A percentile compares a stretch with the other conserved stretches of the same genome.
Conservation (phyloP, 169 alveolate species). For the Babesia divergens region DNA sequence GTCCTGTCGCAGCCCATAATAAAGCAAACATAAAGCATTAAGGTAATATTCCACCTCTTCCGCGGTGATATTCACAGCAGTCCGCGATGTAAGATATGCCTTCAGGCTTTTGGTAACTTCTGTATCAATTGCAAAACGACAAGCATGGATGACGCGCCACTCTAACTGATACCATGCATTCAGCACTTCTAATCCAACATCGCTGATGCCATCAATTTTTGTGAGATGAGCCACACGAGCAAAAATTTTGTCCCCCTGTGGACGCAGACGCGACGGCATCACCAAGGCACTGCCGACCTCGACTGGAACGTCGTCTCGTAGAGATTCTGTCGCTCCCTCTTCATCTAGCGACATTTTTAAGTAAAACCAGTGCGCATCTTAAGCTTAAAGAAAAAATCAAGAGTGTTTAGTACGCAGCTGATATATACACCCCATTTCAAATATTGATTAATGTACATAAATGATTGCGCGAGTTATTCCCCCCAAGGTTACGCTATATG, state of each 20-base stretch:
- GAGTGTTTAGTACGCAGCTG: no score
- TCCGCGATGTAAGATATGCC: background rate
- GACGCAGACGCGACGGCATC: slow-evolving; percentile 4
- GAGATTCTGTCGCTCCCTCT: background rate
- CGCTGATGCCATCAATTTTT: slow-evolving; percentile 13
- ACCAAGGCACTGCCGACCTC: slow-evolving; percentile 9
- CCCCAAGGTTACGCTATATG: no score
- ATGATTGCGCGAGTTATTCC: no score
- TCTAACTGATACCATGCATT: slow-evolving; percentile 32
- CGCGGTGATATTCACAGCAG: background rate
- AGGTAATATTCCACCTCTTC: slow-evolving; percentile 44
- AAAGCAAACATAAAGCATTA: slow-evolving; percentile 18
- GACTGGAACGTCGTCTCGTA: background rate
- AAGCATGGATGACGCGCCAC: slow-evolving; percentile 32
- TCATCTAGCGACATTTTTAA: slow-evolving; percentile 10
- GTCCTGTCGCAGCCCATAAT: slow-evolving; percentile 55
- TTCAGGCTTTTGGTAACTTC: slow-evolving; percentile 4
- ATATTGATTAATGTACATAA: no score
- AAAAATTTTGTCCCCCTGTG: slow-evolving; percentile 1
- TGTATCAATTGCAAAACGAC: background rate
- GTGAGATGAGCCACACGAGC: slow-evolving; percentile 6
- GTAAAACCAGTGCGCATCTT: no score
- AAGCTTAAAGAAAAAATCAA: no score
- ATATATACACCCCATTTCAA: no score
- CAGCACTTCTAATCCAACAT: background rate